Evolutionary conservation across 2,329 filamentous ascomycete genomes (phyloP).

Genomic region (Xylaria sp.): DNA sequence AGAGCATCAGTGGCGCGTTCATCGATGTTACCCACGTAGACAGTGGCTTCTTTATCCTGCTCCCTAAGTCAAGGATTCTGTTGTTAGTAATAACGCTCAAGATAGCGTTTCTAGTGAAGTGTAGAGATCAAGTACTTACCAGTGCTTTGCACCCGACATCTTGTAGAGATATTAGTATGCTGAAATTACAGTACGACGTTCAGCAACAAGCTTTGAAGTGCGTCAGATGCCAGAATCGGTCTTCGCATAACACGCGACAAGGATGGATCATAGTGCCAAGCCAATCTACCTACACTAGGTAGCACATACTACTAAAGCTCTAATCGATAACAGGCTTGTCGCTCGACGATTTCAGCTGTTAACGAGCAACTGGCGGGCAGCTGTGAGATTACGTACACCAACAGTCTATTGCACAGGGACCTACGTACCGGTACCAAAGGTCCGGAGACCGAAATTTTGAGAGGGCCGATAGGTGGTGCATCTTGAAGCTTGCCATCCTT

Average conservation of each 20-base stretch:
- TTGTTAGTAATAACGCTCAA: neutral
- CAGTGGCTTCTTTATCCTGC: conserved; percentile 96
- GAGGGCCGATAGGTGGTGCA: neutral
- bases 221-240: too few relatives aligned
- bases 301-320: too few relatives aligned
- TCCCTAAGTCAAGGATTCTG: conserved; percentile 62
- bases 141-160: conserved; percentile 51
- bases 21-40: conserved; percentile 98
- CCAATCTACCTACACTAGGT: too few relatives aligned
- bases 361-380: too few relatives aligned
- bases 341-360: too few relatives aligned
- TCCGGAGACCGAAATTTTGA: conserved; percentile 18
- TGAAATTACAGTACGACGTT: too few relatives aligned
- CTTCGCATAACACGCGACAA: neutral
- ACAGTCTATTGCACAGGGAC: too few relatives aligned
- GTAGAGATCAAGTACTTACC: conserved; percentile 31
- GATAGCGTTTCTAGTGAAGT: neutral
- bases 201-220: neutral
- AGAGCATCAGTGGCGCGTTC: conserved; percentile 90
- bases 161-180: conserved; percentile 26
- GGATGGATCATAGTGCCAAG: conserved; percentile 8
- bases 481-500: conserved; percentile 22
- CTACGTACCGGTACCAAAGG: neutral
- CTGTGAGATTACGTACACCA: too few relatives aligned
- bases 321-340: too few relatives aligned